phyloP scores from a whole-genome alignment of 2,329 filamentous ascomycete species.

The Pezicula carpinea region DNA sequence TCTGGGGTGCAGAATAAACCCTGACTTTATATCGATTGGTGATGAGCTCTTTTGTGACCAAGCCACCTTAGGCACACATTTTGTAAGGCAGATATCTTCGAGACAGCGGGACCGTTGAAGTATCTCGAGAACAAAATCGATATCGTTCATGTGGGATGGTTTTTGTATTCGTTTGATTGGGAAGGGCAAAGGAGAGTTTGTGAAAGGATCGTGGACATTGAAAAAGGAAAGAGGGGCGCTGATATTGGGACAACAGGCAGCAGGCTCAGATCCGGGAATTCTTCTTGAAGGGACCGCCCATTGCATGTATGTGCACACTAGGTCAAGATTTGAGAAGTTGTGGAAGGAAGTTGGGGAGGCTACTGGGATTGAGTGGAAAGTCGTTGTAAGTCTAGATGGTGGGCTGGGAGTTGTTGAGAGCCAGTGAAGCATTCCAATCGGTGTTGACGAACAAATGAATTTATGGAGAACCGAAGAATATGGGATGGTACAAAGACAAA shows the following conservation, averaged over 20 bases:
- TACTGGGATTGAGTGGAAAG: too few relatives aligned
- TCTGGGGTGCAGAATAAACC: slow-evolving; percentile 27
- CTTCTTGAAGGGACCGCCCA: not conserved
- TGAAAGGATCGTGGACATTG: not conserved
- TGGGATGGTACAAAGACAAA: too few relatives aligned
- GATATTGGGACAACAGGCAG: not conserved
- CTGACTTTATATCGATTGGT: slow-evolving; percentile 28
- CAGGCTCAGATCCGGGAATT: not conserved
- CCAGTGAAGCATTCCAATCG: too few relatives aligned
- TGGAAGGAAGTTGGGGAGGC: not conserved
- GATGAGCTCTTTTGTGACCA: slow-evolving; percentile 32
- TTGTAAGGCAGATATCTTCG: slow-evolving; percentile 29
- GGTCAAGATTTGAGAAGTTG: not conserved
- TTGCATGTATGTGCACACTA: not conserved
- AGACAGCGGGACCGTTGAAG: slow-evolving; percentile 21
- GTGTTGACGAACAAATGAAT: too few relatives aligned
- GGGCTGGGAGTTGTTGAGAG: too few relatives aligned
- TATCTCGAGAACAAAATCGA: slow-evolving; percentile 25
- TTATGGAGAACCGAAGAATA: too few relatives aligned
- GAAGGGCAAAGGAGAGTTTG: not conserved
- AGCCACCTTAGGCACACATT: slow-evolving; percentile 23
- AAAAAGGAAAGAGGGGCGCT: not conserved
- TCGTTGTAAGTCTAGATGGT: too few relatives aligned
- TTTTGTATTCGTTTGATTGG: slow-evolving; percentile 1
- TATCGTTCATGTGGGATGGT: not conserved